These are phyloP conservation scores for Ogataea henricii DNA, from an alignment of 805 yeast genomes.

Conservation along the genomic window DNA sequence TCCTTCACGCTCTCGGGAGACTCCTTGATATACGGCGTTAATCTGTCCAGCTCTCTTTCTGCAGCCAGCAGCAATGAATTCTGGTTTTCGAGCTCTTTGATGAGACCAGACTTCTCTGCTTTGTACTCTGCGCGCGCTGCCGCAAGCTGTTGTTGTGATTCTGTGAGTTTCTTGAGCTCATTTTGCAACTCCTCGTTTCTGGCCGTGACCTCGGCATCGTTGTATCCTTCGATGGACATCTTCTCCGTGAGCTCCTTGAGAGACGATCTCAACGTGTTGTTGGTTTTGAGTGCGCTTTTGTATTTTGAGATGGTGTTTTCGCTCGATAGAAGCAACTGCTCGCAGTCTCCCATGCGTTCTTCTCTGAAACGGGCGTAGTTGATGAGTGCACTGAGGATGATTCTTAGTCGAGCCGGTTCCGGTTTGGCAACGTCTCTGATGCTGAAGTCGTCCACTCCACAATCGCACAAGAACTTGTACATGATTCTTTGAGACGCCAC, in stretches of 20 bases:
- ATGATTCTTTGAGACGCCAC: slow-evolving; percentile 62
- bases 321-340: slow-evolving; percentile 55
- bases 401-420: slow-evolving; percentile 62
- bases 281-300: slow-evolving; percentile 44
- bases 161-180: slow-evolving; percentile 61
- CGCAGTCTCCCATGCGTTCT: slow-evolving; percentile 70
- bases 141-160: slow-evolving; percentile 61
- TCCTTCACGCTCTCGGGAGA: slow-evolving; percentile 57
- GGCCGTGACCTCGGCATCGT: slow-evolving; percentile 45
- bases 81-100: slow-evolving; percentile 61
- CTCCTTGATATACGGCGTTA: slow-evolving; percentile 60
- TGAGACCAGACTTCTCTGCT: slow-evolving; percentile 57
- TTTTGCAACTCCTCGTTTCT: slow-evolving; percentile 60
- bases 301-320: slow-evolving; percentile 51
- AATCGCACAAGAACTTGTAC: slow-evolving; percentile 61
- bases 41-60: slow-evolving; percentile 57
- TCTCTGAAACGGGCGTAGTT: slow-evolving; percentile 86
- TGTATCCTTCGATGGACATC: slow-evolving; percentile 29
- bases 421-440: slow-evolving; percentile 76
- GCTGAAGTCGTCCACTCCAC: slow-evolving; percentile 79
- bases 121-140: slow-evolving; percentile 65
- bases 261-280: slow-evolving; percentile 38
- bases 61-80: slow-evolving; percentile 58
- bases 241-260: slow-evolving; percentile 21
- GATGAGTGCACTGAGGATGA: slow-evolving; percentile 78